phyloP scores from a whole-genome alignment of 371 early-diverging fungal genomes.

The Mucor saturninus region DNA sequence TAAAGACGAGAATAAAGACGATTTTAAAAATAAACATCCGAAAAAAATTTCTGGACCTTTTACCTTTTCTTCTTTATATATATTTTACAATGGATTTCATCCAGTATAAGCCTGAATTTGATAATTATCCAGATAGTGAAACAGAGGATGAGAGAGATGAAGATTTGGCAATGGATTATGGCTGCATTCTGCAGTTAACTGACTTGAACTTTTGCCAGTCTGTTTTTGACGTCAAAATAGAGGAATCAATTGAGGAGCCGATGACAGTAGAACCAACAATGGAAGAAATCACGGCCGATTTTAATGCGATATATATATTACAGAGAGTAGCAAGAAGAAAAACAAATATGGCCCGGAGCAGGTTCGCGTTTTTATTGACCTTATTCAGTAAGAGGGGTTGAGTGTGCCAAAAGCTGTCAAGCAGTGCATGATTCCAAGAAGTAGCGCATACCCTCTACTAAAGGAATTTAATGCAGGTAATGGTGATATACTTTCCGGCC shows the following conservation, averaged over 20 bases:
- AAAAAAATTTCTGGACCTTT: constrained; percentile 14
- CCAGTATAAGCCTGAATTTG: constrained; percentile 16
- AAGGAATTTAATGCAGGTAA: constrained; percentile 20
- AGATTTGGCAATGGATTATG: too few species aligned
- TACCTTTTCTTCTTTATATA: constrained; percentile 16
- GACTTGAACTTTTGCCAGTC: too few species aligned
- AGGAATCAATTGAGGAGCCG: constrained; percentile 19
- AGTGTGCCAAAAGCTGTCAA: constrained; percentile 20
- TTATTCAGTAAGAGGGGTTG: constrained; percentile 23
- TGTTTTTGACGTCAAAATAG: too few species aligned
- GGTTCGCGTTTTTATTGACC: constrained; percentile 18
- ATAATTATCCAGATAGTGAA: constrained; percentile 19
- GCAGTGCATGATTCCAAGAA: constrained; percentile 20
- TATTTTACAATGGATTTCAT: constrained; percentile 21
- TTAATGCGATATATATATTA: constrained; percentile 1
- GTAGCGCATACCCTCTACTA: too few species aligned
- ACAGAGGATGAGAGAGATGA: background rate
- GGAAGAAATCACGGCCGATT: constrained; percentile 13
- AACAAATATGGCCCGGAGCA: constrained; percentile 4
- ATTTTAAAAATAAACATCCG: too few species aligned
- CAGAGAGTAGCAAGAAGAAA: too few species aligned
- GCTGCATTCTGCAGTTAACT: too few species aligned
- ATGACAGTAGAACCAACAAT: constrained; percentile 16
- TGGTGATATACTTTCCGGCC: constrained; percentile 14
- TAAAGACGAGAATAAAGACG: constrained; percentile 1